Percentiles rank a stretch among this genome's conserved stretches.
phyloP scores from a whole-genome alignment of 2,329 filamentous ascomycete species.

The Xylaria sp. region DNA sequence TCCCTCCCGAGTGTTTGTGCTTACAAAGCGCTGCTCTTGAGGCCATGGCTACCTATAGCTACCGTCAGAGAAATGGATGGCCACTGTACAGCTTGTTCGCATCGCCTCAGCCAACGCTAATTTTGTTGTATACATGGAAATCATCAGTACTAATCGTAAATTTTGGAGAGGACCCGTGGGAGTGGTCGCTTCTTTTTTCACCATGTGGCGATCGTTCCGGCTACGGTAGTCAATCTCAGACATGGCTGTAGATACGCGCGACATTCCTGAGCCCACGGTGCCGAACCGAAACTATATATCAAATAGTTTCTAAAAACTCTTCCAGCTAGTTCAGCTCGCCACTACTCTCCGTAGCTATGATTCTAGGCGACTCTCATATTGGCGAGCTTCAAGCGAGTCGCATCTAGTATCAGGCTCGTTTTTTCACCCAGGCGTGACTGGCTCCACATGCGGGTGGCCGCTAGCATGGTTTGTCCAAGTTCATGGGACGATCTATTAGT shows the following conservation, averaged over 20 bases:
- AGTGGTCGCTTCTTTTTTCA: constrained; percentile 3
- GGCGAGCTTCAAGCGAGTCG: constrained; percentile 13
- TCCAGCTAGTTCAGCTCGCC: constrained; percentile 22
- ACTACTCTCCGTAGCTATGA: not conserved
- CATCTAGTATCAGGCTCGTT: constrained; percentile 7
- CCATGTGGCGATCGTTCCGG: constrained; percentile 19
- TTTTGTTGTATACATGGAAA: not conserved
- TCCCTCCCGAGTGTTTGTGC: not conserved
- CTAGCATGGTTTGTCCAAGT: constrained; percentile 21
- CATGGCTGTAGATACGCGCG: constrained; percentile 36
- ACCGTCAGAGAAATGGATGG: not conserved
- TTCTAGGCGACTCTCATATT: not conserved
- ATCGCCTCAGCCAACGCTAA: not conserved
- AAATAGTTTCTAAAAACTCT: constrained; percentile 37
- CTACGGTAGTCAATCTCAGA: constrained; percentile 32
- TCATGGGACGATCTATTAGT: constrained; percentile 24
- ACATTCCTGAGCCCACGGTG: constrained; percentile 29
- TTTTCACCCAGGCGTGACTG: constrained; percentile 21
- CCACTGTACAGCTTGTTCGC: constrained; percentile 1
- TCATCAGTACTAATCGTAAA: not conserved
- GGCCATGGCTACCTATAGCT: not conserved
- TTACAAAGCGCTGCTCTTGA: not conserved
- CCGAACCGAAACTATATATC: constrained; percentile 40
- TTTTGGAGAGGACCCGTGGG: not conserved
- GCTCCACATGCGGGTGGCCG: constrained; percentile 16